These are phyloP conservation scores for Penicillium griseofulvum DNA, from an alignment of 2,329 filamentous ascomycete genomes.

Conservation along the genomic window DNA sequence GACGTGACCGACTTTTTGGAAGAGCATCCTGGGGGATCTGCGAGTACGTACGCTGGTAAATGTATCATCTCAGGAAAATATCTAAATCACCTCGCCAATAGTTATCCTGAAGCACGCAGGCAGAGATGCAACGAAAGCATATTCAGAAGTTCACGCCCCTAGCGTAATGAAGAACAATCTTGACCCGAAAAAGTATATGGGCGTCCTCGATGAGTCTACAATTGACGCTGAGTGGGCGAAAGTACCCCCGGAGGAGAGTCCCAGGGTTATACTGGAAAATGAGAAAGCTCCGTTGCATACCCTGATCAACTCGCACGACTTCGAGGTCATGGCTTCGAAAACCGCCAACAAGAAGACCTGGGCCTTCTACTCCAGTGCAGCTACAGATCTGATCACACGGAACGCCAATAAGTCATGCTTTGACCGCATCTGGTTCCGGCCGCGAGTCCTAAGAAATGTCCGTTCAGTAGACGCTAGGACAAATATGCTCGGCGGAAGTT, in stretches of 20 bases:
- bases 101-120: constrained; percentile 49
- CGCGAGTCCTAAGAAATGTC: constrained; percentile 58
- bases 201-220: constrained; percentile 49
- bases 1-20: constrained; percentile 65
- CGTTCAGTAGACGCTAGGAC: constrained; percentile 51
- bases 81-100: constrained; percentile 11
- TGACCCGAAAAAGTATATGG: constrained; percentile 47
- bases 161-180: constrained; percentile 48
- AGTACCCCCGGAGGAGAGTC: constrained; percentile 35
- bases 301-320: constrained; percentile 61
- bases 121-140: constrained; percentile 46
- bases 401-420: constrained; percentile 56
- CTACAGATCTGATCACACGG: constrained; percentile 60
- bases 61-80: not conserved
- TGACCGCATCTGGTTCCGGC: constrained; percentile 58
- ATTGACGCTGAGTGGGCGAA: constrained; percentile 51
- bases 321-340: constrained; percentile 55
- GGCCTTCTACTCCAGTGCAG: constrained; percentile 67
- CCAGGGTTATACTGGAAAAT: constrained; percentile 27
- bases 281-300: constrained; percentile 53
- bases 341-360: constrained; percentile 63
- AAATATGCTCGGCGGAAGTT: constrained; percentile 54
- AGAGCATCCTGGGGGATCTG: constrained; percentile 61
- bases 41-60: constrained; percentile 34
- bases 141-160: constrained; percentile 48